Percentiles rank a stretch among this genome's conserved stretches.
Conservation (phyloP, 345 rosid species). For the Chamaenerion angustifolium region DNA sequence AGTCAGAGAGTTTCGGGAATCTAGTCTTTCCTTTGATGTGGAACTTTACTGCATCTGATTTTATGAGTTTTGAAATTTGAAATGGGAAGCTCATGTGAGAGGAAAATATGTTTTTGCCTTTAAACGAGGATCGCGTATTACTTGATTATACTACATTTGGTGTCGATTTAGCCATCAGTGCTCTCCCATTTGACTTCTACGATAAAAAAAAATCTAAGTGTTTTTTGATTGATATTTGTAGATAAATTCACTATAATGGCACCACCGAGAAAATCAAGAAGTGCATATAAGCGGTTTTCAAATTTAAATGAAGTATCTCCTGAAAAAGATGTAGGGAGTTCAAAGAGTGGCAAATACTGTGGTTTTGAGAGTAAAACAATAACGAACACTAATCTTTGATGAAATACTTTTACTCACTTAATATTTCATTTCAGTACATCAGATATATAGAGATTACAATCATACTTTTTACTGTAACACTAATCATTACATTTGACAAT, state of each 20-base stretch:
- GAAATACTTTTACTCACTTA: too few species aligned
- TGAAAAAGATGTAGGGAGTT: conserved; percentile 36
- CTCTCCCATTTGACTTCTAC: background rate
- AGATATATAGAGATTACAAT: too few species aligned
- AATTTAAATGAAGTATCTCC: conserved; percentile 41
- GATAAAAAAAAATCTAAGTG: background rate
- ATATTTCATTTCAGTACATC: too few species aligned
- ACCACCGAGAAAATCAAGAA: conserved; percentile 64
- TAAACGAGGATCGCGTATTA: background rate
- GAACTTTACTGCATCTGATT: background rate
- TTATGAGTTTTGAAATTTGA: background rate
- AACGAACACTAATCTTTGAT: too few species aligned
- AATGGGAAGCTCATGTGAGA: background rate
- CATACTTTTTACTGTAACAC: too few species aligned
- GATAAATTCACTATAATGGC: conserved; percentile 31
- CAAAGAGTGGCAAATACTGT: conserved; percentile 40
- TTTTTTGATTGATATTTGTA: background rate
- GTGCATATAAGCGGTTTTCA: conserved; percentile 52
- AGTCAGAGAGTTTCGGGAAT: too few species aligned
- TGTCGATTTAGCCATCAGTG: background rate
- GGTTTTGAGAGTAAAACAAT: too few species aligned
- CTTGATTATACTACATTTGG: background rate
- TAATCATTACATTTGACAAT: too few species aligned
- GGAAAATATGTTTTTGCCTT: background rate
- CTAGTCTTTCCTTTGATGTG: background rate